Conservation (phyloP, 495 filamentous ascomycete species). For the Penicillium chermesinum region DNA sequence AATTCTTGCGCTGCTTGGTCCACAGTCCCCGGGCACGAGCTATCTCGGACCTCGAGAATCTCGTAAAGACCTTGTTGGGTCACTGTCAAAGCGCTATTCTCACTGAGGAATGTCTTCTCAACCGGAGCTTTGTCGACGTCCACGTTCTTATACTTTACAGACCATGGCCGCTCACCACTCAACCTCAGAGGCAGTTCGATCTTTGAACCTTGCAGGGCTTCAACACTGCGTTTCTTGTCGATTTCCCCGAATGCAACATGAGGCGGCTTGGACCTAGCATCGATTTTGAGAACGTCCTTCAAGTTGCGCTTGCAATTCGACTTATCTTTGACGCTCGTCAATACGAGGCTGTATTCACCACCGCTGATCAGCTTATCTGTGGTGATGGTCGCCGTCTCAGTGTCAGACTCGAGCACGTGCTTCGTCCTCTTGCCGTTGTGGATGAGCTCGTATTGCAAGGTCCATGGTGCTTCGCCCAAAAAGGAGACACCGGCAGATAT, state of each 20-base stretch:
- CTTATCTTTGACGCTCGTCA: slow-evolving; percentile 80
- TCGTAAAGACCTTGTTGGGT: slow-evolving; percentile 67
- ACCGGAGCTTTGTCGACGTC: slow-evolving; percentile 39
- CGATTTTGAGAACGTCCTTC: slow-evolving; percentile 74
- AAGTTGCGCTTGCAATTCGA: slow-evolving; percentile 78
- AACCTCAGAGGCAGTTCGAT: slow-evolving; percentile 76
- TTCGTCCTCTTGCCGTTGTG: slow-evolving; percentile 79
- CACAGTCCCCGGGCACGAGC: slow-evolving; percentile 71
- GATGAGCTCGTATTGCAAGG: slow-evolving; percentile 89
- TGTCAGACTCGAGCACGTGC: slow-evolving; percentile 57
- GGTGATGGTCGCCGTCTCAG: slow-evolving; percentile 57
- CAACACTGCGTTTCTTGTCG: slow-evolving; percentile 66
- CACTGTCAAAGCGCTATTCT: slow-evolving; percentile 68
- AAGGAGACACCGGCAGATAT: slow-evolving; percentile 67
- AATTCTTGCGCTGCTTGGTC: slow-evolving; percentile 69
- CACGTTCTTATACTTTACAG: slow-evolving; percentile 63
- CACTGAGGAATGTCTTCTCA: slow-evolving; percentile 48
- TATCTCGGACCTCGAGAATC: slow-evolving; percentile 70
- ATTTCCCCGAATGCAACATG: slow-evolving; percentile 76
- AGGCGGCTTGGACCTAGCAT: slow-evolving; percentile 80
- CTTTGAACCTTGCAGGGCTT: slow-evolving; percentile 67
- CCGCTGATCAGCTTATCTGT: slow-evolving; percentile 70
- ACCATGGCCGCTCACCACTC: slow-evolving; percentile 79
- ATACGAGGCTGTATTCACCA: slow-evolving; percentile 79
- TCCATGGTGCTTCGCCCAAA: slow-evolving; percentile 78